Conservation (phyloP, 1,284 basidiomycete genomes). For the Kwoniella shivajii region DNA sequence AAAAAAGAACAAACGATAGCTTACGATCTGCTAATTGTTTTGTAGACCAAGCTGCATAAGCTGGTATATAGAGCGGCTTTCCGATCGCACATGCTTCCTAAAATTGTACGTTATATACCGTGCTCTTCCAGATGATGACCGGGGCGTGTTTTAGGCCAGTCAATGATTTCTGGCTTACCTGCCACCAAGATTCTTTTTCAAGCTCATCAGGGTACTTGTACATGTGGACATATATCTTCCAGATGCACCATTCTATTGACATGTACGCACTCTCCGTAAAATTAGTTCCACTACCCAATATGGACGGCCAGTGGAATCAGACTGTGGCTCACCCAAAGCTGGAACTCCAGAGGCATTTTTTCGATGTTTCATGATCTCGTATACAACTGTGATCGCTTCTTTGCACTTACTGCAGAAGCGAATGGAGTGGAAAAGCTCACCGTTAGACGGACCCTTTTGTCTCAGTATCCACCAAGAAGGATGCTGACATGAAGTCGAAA, state of each 20-base stretch:
- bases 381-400: slow-evolving; percentile 6
- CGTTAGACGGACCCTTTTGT: too few species aligned
- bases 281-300: too few species aligned
- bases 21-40: too few species aligned
- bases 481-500: too few species aligned
- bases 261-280: too few species aligned
- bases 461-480: too few species aligned
- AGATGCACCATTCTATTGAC: slow-evolving; percentile 19
- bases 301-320: too few species aligned
- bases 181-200: slow-evolving; percentile 7
- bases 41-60: slow-evolving; percentile 5
- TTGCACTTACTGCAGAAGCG: slow-evolving; percentile 13
- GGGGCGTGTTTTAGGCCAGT: background rate
- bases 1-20: too few species aligned
- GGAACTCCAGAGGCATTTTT: slow-evolving; percentile 9
- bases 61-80: slow-evolving; percentile 5
- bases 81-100: slow-evolving; percentile 7
- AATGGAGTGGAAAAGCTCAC: background rate
- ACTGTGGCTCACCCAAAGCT: slow-evolving; percentile 14
- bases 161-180: too few species aligned
- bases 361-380: slow-evolving; percentile 9
- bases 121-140: too few species aligned
- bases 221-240: slow-evolving; percentile 9
- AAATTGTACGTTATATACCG: too few species aligned
- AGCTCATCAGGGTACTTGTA: slow-evolving; percentile 6